These are phyloP conservation scores for Castanea mollissima DNA, from an alignment of 306 rosid species.

Conservation along the genomic window DNA sequence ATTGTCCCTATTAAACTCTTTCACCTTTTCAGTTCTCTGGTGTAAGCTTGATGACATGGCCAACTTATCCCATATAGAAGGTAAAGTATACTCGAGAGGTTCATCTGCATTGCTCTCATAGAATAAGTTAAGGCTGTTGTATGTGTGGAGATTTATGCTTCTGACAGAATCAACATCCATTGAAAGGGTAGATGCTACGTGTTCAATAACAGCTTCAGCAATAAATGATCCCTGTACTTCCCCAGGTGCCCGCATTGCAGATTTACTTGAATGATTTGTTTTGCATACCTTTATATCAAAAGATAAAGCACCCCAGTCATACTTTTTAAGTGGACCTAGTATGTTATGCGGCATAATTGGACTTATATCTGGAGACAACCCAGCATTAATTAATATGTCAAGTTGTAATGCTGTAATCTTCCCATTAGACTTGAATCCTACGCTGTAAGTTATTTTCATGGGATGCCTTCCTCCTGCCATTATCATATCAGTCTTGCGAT, in stretches of 20 bases:
- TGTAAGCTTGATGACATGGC: conserved; percentile 54
- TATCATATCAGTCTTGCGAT: conserved; percentile 90
- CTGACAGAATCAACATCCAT: conserved; percentile 73
- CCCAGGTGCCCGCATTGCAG: conserved; percentile 95
- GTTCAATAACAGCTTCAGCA: conserved; percentile 85
- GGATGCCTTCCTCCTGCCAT: conserved; percentile 98
- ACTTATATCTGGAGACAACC: conserved; percentile 65
- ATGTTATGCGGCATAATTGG: conserved; percentile 51
- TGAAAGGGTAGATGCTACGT: conserved; percentile 72
- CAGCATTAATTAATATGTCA: conserved; percentile 74
- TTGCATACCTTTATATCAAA: conserved; percentile 81
- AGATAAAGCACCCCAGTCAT: conserved; percentile 89
- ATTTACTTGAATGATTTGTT: conserved; percentile 75
- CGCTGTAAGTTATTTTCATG: conserved; percentile 77
- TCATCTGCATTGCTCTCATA: conserved; percentile 51
- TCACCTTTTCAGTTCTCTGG: conserved; percentile 50
- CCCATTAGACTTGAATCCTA: conserved; percentile 81
- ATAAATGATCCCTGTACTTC: conserved; percentile 86
- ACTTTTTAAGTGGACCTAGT: conserved; percentile 57
- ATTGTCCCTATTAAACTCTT: conserved; percentile 58
- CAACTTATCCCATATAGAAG: conserved; percentile 69
- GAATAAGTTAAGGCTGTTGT: conserved; percentile 59
- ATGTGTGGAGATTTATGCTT: conserved; percentile 67
- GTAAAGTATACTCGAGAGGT: conserved; percentile 76
- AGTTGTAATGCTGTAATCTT: conserved; percentile 81